phyloP scores from a whole-genome alignment of 352 stramenopile species.

The Lagenidium sp. region DNA sequence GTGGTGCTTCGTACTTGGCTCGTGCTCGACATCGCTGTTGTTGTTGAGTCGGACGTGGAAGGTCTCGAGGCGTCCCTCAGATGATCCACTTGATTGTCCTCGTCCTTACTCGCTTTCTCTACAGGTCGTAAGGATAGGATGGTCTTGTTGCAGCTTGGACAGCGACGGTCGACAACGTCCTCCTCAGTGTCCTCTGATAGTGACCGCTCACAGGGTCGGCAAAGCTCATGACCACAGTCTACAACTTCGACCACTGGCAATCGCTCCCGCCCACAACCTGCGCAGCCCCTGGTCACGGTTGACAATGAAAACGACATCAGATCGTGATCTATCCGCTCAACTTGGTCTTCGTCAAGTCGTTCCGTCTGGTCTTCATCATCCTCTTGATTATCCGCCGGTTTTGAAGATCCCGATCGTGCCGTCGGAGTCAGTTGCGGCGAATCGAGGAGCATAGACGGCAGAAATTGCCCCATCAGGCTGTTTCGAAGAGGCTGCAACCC shows the following conservation, averaged over 20 bases:
- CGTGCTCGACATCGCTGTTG: no score
- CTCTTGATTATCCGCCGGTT: slow-evolving; percentile 16
- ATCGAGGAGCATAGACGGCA: slow-evolving; percentile 70
- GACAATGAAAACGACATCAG: slow-evolving; percentile 9
- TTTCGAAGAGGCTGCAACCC: slow-evolving; percentile 51
- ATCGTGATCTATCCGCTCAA: slow-evolving; percentile 5
- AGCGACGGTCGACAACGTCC: slow-evolving; percentile 1
- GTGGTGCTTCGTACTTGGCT: no score
- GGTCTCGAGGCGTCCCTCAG: slow-evolving; percentile 7
- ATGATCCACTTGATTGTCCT: slow-evolving; percentile 17
- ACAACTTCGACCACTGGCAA: slow-evolving; percentile 9
- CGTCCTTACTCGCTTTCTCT: neutral
- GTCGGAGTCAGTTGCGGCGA: slow-evolving; percentile 75
- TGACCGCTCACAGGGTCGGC: slow-evolving; percentile 9
- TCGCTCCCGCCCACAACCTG: slow-evolving; percentile 5
- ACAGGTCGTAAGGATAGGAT: slow-evolving; percentile 3
- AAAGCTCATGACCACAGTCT: slow-evolving; percentile 14
- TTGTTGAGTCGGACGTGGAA: slow-evolving; percentile 13
- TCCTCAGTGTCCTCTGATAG: no score
- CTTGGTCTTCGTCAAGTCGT: neutral
- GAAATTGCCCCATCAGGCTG: slow-evolving; percentile 71
- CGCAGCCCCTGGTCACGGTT: slow-evolving; percentile 1
- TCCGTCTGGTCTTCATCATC: slow-evolving; percentile 6
- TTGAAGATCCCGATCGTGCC: slow-evolving; percentile 11
- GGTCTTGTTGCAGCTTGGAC: slow-evolving; percentile 5